Percentiles rank a stretch among this genome's conserved stretches.
phyloP scores from a whole-genome alignment of 495 filamentous ascomycete species.

The Elaphomyces granulatus region DNA sequence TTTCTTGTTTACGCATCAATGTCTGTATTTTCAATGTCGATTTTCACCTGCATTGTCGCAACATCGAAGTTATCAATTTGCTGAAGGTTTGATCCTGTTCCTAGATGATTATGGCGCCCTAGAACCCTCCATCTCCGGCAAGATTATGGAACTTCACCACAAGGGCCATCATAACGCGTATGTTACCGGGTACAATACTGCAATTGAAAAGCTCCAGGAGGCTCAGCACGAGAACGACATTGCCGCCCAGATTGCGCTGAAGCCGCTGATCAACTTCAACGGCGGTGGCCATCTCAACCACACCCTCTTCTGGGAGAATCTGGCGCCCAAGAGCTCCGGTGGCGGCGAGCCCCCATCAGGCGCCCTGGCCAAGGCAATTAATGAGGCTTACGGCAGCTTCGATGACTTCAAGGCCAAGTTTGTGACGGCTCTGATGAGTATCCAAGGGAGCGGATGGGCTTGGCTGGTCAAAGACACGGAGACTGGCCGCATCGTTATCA shows the following conservation, averaged over 20 bases:
- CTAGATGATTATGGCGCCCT: constrained; percentile 84
- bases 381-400: constrained; percentile 59
- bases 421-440: constrained; percentile 62
- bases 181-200: constrained; percentile 50
- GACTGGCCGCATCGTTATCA: constrained; percentile 58
- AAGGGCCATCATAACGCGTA: constrained; percentile 59
- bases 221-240: constrained; percentile 39
- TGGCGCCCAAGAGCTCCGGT: constrained; percentile 54
- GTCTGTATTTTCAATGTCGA: not conserved
- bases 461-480: constrained; percentile 83
- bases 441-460: constrained; percentile 92
- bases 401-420: constrained; percentile 64
- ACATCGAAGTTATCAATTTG: not conserved
- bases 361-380: constrained; percentile 53
- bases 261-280: constrained; percentile 90
- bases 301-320: constrained; percentile 84
- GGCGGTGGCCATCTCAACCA: constrained; percentile 92
- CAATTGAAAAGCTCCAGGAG: constrained; percentile 42
- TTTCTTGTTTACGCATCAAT: not conserved
- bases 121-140: constrained; percentile 85
- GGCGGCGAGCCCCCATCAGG: constrained; percentile 67
- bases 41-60: not conserved
- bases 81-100: not conserved
- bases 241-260: constrained; percentile 58
- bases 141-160: constrained; percentile 93